These are phyloP conservation scores for Boletus reticuloceps DNA, from an alignment of 768 basidiomycete species.

Conservation along the genomic window DNA sequence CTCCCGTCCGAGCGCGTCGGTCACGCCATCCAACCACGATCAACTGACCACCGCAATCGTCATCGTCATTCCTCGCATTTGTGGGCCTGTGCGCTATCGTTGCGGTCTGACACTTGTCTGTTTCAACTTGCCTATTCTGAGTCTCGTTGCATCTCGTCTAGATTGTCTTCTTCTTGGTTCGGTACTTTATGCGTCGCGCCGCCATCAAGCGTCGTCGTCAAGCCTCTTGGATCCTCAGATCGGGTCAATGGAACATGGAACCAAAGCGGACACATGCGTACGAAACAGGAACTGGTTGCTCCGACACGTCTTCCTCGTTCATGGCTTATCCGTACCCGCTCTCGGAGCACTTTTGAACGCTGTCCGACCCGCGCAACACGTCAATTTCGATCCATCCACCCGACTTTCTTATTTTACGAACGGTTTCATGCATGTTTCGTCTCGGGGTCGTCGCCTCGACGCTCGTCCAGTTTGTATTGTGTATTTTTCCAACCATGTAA, in stretches of 20 bases:
- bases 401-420: background rate
- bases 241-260: slow-evolving; percentile 20
- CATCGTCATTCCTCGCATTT: background rate
- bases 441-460: background rate
- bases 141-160: background rate
- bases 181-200: slow-evolving; percentile 11
- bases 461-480: background rate
- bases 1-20: background rate
- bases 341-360: slow-evolving; percentile 13
- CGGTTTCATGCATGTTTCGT: no score
- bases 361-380: background rate
- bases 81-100: slow-evolving; percentile 1
- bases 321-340: slow-evolving; percentile 15
- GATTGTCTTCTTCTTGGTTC: slow-evolving; percentile 15
- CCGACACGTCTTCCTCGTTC: slow-evolving; percentile 16
- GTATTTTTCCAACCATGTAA: slow-evolving; percentile 1
- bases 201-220: slow-evolving; percentile 23
- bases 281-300: slow-evolving; percentile 7
- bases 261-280: slow-evolving; percentile 8
- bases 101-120: slow-evolving; percentile 6
- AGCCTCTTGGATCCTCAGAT: slow-evolving; percentile 24
- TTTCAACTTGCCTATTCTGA: background rate
- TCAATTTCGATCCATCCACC: background rate
- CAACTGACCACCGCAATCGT: background rate
- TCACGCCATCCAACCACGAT: background rate